Conservation (phyloP, 148 eudicot species). For the Talinum fruticosum region DNA sequence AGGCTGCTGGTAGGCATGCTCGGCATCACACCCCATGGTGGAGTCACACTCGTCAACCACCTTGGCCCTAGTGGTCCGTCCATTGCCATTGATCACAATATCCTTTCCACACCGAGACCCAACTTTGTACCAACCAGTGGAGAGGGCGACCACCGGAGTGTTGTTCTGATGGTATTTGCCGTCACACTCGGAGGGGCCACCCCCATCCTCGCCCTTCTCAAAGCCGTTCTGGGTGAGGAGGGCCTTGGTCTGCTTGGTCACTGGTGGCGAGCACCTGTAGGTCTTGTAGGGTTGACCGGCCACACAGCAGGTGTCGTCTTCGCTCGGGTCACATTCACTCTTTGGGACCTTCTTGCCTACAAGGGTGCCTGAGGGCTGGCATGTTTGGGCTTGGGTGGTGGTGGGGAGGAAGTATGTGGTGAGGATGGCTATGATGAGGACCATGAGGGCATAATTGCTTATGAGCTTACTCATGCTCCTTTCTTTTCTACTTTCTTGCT, state of each 20-base stretch:
- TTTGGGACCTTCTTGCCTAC: conserved; percentile 25
- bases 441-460: neutral
- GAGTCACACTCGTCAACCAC: conserved; percentile 58
- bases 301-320: conserved; percentile 32
- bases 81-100: conserved; percentile 33
- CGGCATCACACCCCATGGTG: conserved; percentile 32
- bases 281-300: conserved; percentile 30
- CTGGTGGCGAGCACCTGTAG: conserved; percentile 41
- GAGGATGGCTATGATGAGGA: neutral
- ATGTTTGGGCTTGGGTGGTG: conserved; percentile 18
- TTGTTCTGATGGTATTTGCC: conserved; percentile 31
- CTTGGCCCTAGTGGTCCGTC: conserved; percentile 28
- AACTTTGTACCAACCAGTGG: conserved; percentile 47
- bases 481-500: neutral
- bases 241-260: conserved; percentile 27
- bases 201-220: conserved; percentile 37
- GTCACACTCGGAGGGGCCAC: conserved; percentile 42
- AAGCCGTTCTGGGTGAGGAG: conserved; percentile 39
- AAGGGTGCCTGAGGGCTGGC: conserved; percentile 16
- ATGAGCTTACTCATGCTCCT: neutral
- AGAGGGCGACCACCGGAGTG: conserved; percentile 47
- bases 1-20: conserved; percentile 36
- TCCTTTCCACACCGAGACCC: conserved; percentile 32
- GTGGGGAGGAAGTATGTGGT: neutral
- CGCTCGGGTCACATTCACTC: conserved; percentile 26